Conservation (phyloP, 176 grass and related monocot genomes). For the Aegilops umbellulata region DNA sequence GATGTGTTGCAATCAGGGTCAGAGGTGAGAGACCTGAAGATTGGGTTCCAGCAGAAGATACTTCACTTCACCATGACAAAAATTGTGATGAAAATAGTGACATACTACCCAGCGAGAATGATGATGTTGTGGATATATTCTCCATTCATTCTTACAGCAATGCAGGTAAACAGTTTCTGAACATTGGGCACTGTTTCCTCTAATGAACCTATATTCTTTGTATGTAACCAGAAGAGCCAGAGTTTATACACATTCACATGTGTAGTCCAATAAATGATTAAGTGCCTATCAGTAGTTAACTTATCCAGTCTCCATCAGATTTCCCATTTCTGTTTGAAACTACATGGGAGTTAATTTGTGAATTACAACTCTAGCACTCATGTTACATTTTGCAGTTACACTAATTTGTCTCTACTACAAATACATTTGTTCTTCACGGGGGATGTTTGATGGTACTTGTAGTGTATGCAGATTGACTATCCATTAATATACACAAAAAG, state of each 20-base stretch:
- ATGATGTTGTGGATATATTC: slow-evolving; percentile 56
- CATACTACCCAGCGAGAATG: slow-evolving; percentile 19
- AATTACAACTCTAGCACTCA: not conserved
- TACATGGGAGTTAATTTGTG: not conserved
- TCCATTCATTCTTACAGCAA: slow-evolving; percentile 36
- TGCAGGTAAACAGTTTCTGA: slow-evolving; percentile 28
- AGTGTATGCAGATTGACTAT: not conserved
- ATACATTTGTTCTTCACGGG: not conserved
- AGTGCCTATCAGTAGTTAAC: not conserved
- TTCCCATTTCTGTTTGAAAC: not conserved
- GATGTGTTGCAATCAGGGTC: slow-evolving; percentile 43
- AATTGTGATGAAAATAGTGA: slow-evolving; percentile 29
- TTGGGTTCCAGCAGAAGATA: slow-evolving; percentile 65
- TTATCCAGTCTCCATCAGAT: not conserved
- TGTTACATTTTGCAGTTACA: not conserved
- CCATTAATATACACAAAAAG: not conserved
- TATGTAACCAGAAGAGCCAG: not conserved
- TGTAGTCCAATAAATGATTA: not conserved
- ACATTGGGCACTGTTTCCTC: not conserved
- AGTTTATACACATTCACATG: too few species aligned
- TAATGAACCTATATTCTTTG: not conserved
- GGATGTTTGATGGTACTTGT: not conserved
- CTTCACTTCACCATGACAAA: slow-evolving; percentile 11
- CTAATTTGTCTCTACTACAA: not conserved
- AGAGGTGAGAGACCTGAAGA: slow-evolving; percentile 85